These are phyloP conservation scores for Yamadazyma songkhlaensis DNA, from an alignment of 1,139 yeast genomes.

Conservation along the genomic window DNA sequence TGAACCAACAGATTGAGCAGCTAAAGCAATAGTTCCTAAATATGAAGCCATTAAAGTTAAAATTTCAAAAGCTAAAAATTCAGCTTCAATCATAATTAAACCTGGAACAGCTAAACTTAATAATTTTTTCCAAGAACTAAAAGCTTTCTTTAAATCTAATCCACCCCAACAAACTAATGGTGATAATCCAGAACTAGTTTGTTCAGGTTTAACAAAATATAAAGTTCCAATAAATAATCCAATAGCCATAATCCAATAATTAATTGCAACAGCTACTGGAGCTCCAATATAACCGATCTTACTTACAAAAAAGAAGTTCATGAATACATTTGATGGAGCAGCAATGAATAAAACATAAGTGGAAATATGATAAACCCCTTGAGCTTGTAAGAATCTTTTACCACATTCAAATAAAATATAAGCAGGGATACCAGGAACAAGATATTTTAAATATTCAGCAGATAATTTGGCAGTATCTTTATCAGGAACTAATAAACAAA, in stretches of 20 bases:
- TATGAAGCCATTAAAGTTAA: constrained; percentile 55
- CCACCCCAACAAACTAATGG: constrained; percentile 47
- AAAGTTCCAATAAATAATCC: constrained; percentile 43
- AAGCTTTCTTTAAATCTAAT: constrained; percentile 26
- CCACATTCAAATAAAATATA: constrained; percentile 54
- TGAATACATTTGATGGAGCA: constrained; percentile 51
- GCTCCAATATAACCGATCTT: constrained; percentile 50
- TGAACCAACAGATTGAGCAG: constrained; percentile 58
- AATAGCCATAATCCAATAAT: constrained; percentile 54
- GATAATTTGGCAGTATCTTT: constrained; percentile 50
- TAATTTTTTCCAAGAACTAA: constrained; percentile 46
- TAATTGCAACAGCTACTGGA: constrained; percentile 56
- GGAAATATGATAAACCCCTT: constrained; percentile 52
- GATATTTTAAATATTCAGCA: constrained; percentile 47
- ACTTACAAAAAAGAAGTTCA: constrained; percentile 43
- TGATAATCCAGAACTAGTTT: constrained; percentile 39
- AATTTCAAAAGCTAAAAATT: constrained; percentile 56
- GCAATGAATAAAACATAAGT: constrained; percentile 50
- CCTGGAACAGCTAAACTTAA: constrained; percentile 55
- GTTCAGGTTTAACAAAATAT: constrained; percentile 32
- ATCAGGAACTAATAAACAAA: constrained; percentile 40
- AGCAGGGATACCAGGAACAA: constrained; percentile 57
- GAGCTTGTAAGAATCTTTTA: constrained; percentile 52
- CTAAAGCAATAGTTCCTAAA: constrained; percentile 52
- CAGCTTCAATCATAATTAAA: constrained; percentile 57